Conservation (phyloP, 1,139 yeast species). For the Blastobotrys capitulatus region DNA sequence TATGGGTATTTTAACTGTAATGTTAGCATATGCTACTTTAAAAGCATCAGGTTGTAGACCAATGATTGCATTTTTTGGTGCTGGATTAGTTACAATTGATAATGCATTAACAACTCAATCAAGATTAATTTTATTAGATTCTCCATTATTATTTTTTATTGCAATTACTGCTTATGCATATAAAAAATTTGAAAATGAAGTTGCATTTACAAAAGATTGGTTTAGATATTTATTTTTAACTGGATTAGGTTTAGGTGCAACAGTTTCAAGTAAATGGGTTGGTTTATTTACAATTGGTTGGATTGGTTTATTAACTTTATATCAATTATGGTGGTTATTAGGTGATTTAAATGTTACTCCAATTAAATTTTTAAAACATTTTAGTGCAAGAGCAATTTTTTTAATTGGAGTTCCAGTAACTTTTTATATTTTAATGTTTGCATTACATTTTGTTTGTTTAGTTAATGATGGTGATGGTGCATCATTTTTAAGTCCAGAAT, state of each 20-base stretch:
- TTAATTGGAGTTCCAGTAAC: constrained; percentile 65
- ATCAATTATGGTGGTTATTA: constrained; percentile 79
- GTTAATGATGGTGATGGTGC: constrained; percentile 80
- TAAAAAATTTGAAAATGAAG: constrained; percentile 74
- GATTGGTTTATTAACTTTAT: constrained; percentile 72
- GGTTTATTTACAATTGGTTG: constrained; percentile 92
- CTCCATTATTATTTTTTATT: constrained; percentile 86
- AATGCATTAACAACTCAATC: constrained; percentile 86
- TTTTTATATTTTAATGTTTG: constrained; percentile 69
- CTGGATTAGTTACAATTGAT: constrained; percentile 68
- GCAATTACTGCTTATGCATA: constrained; percentile 78
- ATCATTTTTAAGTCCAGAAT: constrained; percentile 84
- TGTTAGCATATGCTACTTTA: constrained; percentile 73
- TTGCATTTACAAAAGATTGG: constrained; percentile 68
- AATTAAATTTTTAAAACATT: constrained; percentile 47
- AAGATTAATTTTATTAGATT: constrained; percentile 81
- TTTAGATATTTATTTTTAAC: constrained; percentile 64
- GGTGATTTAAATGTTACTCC: constrained; percentile 76
- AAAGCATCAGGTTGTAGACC: constrained; percentile 84
- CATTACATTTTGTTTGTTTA: constrained; percentile 70
- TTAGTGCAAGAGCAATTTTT: constrained; percentile 49
- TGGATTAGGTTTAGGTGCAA: constrained; percentile 81
- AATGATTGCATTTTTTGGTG: constrained; percentile 61
- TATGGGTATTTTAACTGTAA: constrained; percentile 74
- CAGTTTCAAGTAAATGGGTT: constrained; percentile 92